Percentiles rank a stretch among this genome's conserved stretches.
These are phyloP conservation scores for Suillus discolor DNA, from an alignment of 768 basidiomycete genomes.

Conservation along the genomic window DNA sequence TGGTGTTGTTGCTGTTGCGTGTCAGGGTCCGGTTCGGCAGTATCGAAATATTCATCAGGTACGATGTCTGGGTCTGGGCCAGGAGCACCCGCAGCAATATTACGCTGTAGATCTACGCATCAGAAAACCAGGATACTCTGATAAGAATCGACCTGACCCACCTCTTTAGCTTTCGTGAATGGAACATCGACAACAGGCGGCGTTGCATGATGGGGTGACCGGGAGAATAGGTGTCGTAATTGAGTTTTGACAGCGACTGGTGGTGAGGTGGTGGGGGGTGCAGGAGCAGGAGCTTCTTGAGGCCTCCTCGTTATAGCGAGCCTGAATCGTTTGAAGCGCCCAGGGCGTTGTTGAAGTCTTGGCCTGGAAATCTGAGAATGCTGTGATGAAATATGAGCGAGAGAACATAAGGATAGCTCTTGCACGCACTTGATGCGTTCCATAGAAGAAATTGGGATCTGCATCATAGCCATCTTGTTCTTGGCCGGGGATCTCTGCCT, in stretches of 20 bases:
- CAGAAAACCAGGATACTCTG: too few relatives aligned
- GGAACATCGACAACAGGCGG: too few relatives aligned
- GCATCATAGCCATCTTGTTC: background rate
- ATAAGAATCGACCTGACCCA: too few relatives aligned
- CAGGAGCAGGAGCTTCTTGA: background rate
- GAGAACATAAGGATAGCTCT: background rate
- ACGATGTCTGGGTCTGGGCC: too few relatives aligned
- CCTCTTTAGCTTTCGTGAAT: too few relatives aligned
- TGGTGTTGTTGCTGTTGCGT: too few relatives aligned
- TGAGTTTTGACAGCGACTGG: background rate
- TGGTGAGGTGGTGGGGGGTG: background rate
- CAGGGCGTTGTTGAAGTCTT: background rate
- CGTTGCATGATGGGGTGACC: background rate
- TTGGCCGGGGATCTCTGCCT: background rate
- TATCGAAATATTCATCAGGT: too few relatives aligned
- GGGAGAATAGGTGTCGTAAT: background rate
- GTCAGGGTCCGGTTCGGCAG: too few relatives aligned
- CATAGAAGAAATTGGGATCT: background rate
- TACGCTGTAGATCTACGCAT: too few relatives aligned
- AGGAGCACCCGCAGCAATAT: too few relatives aligned
- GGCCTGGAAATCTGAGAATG: background rate
- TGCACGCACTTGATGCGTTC: background rate
- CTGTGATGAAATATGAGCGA: background rate
- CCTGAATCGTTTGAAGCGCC: background rate
- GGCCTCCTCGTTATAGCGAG: background rate